Evolutionary conservation across 441 rosid genomes (phyloP).

Genomic region (Bruguiera hainesii): DNA sequence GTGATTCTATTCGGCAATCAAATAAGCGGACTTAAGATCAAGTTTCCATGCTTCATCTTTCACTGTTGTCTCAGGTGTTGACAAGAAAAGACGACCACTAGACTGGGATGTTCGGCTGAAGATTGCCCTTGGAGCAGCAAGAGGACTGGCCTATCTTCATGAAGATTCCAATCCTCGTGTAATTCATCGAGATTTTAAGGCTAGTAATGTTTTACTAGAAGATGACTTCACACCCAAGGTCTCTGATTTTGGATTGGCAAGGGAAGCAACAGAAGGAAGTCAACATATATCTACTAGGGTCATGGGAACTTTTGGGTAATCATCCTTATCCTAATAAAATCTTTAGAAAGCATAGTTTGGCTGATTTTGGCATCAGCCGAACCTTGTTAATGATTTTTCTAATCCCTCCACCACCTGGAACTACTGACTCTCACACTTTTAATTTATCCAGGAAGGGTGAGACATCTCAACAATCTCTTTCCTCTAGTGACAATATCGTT

Average conservation of each 20-base stretch:
- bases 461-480: too few species aligned
- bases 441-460: background rate
- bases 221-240: conserved; percentile 94
- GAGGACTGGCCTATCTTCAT: conserved; percentile 97
- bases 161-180: conserved; percentile 98
- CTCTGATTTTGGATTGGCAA: conserved; percentile 96
- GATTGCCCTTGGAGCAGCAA: conserved; percentile 97
- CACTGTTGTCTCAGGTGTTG: conserved; percentile 40
- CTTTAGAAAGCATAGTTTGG: too few species aligned
- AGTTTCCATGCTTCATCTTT: conserved; percentile 4
- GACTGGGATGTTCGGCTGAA: conserved; percentile 95
- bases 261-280: conserved; percentile 97
- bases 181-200: conserved; percentile 95
- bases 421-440: too few species aligned
- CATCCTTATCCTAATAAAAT: background rate
- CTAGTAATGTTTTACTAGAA: conserved; percentile 88
- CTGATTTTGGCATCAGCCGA: too few species aligned
- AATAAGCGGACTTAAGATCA: conserved; percentile 1
- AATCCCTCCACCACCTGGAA: too few species aligned
- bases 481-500: background rate
- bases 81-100: conserved; percentile 63
- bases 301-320: conserved; percentile 98
- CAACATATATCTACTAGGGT: conserved; percentile 91
- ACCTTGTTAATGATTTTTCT: too few species aligned
- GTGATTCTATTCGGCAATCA: conserved; percentile 8